Percentiles rank a stretch among this genome's conserved stretches.
phyloP scores from a whole-genome alignment of 805 yeast species.

The Starmerella apicola region DNA sequence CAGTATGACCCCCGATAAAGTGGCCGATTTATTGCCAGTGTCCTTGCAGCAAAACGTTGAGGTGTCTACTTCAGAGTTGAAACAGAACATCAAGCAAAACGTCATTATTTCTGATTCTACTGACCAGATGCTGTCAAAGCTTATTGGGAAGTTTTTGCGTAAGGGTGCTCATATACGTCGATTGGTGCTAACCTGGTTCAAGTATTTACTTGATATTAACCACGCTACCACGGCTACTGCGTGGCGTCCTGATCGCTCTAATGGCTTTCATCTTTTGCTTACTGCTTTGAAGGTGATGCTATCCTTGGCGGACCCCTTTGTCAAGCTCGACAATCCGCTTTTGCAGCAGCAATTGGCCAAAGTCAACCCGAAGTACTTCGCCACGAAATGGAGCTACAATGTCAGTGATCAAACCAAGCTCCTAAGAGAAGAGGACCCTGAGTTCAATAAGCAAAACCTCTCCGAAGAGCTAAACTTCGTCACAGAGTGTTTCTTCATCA shows the following conservation, averaged over 20 bases:
- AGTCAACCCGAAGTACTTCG: slow-evolving; percentile 61
- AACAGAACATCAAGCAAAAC: no score
- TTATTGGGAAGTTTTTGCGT: slow-evolving; percentile 63
- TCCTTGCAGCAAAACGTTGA: background rate
- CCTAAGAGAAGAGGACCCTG: slow-evolving; percentile 61
- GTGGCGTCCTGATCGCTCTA: slow-evolving; percentile 50
- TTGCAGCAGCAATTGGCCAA: slow-evolving; percentile 50
- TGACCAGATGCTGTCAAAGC: slow-evolving; percentile 40
- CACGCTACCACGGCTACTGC: slow-evolving; percentile 76
- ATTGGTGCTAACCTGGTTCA: slow-evolving; percentile 55
- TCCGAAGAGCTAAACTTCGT: slow-evolving; percentile 60
- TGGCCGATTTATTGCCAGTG: background rate
- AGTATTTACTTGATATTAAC: slow-evolving; percentile 61
- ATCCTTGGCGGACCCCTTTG: slow-evolving; percentile 71
- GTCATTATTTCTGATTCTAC: slow-evolving; percentile 37
- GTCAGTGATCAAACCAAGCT: slow-evolving; percentile 72
- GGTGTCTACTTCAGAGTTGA: no score
- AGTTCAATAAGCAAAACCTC: slow-evolving; percentile 22
- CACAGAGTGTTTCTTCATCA: slow-evolving; percentile 77
- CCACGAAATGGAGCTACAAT: slow-evolving; percentile 42
- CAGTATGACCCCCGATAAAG: no score
- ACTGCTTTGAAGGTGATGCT: slow-evolving; percentile 59
- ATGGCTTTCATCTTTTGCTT: slow-evolving; percentile 71
- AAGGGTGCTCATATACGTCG: slow-evolving; percentile 55
- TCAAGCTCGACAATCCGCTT: slow-evolving; percentile 36